Evolutionary conservation across 129 eudicot genomes (phyloP).

Genomic region (Saussurea involucrata): DNA sequence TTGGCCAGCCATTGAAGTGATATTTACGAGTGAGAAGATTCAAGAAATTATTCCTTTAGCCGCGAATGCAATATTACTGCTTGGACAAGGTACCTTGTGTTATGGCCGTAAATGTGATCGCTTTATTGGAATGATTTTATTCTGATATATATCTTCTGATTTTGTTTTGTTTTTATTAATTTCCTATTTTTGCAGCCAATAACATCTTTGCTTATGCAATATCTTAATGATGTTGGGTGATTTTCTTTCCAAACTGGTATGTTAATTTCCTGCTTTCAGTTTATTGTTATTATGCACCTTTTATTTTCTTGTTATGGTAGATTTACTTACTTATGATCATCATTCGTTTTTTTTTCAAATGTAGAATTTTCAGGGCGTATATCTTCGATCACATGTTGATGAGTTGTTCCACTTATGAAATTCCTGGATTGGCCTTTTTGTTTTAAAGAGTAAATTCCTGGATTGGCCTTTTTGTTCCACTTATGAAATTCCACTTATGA

Average conservation of each 20-base stretch:
- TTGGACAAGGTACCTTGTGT: slow-evolving; percentile 74
- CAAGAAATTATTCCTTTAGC: slow-evolving; percentile 61
- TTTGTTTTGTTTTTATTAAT: background rate
- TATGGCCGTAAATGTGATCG: background rate
- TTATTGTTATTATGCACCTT: slow-evolving; percentile 4
- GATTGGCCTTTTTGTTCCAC: slow-evolving; percentile 32
- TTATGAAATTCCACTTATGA: slow-evolving; percentile 42
- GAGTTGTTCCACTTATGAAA: slow-evolving; percentile 33
- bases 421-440: slow-evolving; percentile 35
- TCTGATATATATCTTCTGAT: background rate
- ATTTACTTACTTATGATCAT: background rate
- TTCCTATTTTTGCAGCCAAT: slow-evolving; percentile 50
- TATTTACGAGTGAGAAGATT: slow-evolving; percentile 80
- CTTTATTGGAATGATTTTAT: slow-evolving; percentile 8
- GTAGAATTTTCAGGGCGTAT: slow-evolving; percentile 20
- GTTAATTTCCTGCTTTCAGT: slow-evolving; percentile 7
- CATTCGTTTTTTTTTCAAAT: background rate
- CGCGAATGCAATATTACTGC: slow-evolving; percentile 60
- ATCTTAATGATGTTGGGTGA: slow-evolving; percentile 43
- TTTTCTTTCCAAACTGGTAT: slow-evolving; percentile 37
- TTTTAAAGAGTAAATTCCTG: slow-evolving; percentile 46
- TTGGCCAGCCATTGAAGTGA: slow-evolving; percentile 54
- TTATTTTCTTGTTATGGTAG: background rate
- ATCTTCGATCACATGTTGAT: slow-evolving; percentile 28
- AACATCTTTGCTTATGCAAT: slow-evolving; percentile 74